Percentiles rank a stretch among this genome's conserved stretches.
These are phyloP conservation scores for Suhomyces sp. DNA, from an alignment of 805 yeast species.

Conservation along the genomic window DNA sequence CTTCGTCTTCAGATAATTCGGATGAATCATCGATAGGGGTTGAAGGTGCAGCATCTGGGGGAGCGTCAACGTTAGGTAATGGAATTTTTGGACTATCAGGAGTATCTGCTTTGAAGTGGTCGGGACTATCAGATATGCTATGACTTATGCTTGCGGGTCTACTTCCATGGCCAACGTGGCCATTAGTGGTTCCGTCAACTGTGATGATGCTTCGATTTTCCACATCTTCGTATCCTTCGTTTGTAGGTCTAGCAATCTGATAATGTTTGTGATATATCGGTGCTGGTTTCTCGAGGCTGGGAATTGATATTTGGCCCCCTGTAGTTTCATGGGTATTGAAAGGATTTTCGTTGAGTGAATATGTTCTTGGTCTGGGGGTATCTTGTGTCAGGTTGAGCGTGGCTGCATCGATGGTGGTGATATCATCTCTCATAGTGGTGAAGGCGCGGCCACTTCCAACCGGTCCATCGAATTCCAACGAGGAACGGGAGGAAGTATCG, in stretches of 20 bases:
- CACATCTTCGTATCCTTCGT: no score
- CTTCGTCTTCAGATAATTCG: neutral
- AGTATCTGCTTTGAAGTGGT: neutral
- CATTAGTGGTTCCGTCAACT: no score
- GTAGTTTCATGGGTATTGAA: slow-evolving; percentile 6
- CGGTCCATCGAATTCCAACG: neutral
- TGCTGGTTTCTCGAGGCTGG: slow-evolving; percentile 7
- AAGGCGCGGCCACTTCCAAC: slow-evolving; percentile 11
- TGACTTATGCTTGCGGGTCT: no score
- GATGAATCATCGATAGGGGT: neutral
- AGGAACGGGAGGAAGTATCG: slow-evolving; percentile 7
- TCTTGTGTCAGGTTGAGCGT: slow-evolving; percentile 1
- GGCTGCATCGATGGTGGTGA: slow-evolving; percentile 39
- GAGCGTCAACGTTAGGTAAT: neutral
- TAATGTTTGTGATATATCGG: slow-evolving; percentile 5
- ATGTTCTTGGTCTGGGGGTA: neutral
- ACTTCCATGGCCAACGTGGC: no score
- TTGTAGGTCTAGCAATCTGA: neutral
- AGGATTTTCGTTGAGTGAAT: slow-evolving; percentile 16
- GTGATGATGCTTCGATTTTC: no score
- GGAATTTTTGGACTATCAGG: neutral
- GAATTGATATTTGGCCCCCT: neutral
- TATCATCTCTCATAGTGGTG: slow-evolving; percentile 32
- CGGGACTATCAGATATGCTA: neutral
- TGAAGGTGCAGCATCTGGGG: neutral